Base-by-base conservation (phyloP, 257 asterid species). In the Verbascum thapsus region DNA sequence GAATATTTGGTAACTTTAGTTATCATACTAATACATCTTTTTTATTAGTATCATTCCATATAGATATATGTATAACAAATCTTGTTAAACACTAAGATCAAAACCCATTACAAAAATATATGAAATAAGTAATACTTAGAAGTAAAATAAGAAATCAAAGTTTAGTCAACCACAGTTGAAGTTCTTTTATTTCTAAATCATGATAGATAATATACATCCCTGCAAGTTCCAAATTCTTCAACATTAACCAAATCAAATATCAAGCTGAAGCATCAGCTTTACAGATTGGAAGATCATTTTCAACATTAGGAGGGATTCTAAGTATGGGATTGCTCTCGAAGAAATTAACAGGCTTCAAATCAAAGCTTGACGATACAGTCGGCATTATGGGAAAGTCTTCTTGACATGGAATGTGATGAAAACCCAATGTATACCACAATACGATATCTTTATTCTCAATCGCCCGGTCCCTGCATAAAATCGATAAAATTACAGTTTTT, bases 351-450 rank as follows among this genome's bases (percentile, higher is more conserved):
- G 97, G 96, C 81, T 90, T 90, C 56, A 90, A 68, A 65, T 85
- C 94, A 61, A 86, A 90, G 77, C 90, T 77, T 2, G 97, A 81
- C 0, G 88, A 72, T 10, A 90, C 90, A 0, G 90, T 90, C 1
- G 97, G 97, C 96, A 90, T 90, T 8, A 90, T 81, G 0, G 95
- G 96, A 23, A 81, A 87, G 56, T 87, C 97, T 49, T 90, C 97
- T 71, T 87, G 95, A 57, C 95, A 85, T 47, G 95, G 97, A 63
- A 90, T 49, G 48, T 90, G 96, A 80, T 90, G 96, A 63, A 90
- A 87, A 23, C 95, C 97, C 73, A 90, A 49, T 0, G 91, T 83
- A 74, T 89, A 90, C 95, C 97, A 90, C 54, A 87, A 17, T 17
- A 87, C 94, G 2, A 87, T 84, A 44, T 85, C 94, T 59, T 68